Conservation (phyloP, 306 rosid genomes). For the Glycine soja region DNA sequence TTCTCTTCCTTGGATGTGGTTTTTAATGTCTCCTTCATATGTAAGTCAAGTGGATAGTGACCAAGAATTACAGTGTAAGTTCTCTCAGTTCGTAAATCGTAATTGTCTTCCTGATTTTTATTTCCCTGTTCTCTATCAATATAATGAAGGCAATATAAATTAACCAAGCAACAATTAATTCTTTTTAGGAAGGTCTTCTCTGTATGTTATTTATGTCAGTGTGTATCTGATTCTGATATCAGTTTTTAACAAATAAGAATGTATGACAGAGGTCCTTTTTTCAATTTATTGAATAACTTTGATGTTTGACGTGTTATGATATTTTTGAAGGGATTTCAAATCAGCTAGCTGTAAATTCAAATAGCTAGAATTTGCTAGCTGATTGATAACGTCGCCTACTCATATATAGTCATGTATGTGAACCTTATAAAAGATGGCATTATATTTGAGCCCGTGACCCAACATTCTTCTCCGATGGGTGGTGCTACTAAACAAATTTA, state of each 20-base stretch:
- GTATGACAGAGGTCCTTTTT: conserved; percentile 1
- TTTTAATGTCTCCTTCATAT: neutral
- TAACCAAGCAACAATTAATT: neutral
- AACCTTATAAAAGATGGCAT: neutral
- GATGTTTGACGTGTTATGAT: neutral
- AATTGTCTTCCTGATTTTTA: neutral
- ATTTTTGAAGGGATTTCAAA: neutral
- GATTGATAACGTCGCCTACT: neutral
- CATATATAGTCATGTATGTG: neutral
- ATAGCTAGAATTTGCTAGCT: neutral
- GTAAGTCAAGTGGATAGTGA: neutral
- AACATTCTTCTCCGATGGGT: neutral
- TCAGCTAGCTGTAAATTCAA: neutral
- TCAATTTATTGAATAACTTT: conserved; percentile 3
- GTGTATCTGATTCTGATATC: neutral
- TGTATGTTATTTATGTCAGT: neutral
- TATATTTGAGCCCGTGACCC: neutral
- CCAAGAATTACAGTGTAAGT: neutral
- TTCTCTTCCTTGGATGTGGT: neutral
- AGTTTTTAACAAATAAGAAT: neutral
- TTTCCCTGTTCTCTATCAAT: neutral
- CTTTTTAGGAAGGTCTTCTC: neutral
- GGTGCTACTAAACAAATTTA: neutral
- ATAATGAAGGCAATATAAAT: neutral
- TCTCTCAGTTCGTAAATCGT: neutral